phyloP scores from a whole-genome alignment of 345 rosid species.

The Aegle marmelos region DNA sequence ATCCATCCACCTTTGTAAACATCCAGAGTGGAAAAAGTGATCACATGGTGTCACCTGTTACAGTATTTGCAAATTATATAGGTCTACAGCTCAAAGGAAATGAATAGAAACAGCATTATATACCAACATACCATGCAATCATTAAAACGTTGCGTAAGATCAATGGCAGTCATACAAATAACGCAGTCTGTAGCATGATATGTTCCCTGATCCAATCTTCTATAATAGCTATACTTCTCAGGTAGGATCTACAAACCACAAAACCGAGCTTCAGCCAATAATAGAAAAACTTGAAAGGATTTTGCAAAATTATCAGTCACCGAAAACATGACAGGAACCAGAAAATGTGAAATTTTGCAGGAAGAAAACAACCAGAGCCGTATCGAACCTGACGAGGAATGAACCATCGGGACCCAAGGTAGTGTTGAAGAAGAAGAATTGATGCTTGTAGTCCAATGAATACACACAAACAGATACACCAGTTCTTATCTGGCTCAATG shows the following conservation, averaged over 20 bases:
- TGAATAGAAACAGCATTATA: background rate
- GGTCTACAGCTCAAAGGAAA: background rate
- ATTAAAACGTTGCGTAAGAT: conserved; percentile 52
- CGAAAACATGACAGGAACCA: background rate
- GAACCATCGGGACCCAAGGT: conserved; percentile 94
- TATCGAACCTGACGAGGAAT: conserved; percentile 84
- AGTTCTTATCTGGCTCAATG: conserved; percentile 69
- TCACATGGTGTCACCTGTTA: conserved; percentile 93
- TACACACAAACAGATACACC: conserved; percentile 70
- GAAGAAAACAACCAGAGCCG: conserved; percentile 13
- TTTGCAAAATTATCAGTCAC: background rate
- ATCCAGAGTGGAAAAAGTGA: conserved; percentile 90
- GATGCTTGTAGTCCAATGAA: conserved; percentile 81
- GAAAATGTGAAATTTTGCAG: background rate
- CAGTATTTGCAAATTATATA: conserved; percentile 9
- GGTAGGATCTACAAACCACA: conserved; percentile 70
- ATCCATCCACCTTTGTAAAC: conserved; percentile 99
- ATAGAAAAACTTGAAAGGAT: background rate
- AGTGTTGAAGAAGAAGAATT: conserved; percentile 88
- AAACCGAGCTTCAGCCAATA: background rate
- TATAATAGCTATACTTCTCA: conserved; percentile 86
- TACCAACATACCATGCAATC: conserved; percentile 75
- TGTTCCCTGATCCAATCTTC: conserved; percentile 55
- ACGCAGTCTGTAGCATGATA: conserved; percentile 73
- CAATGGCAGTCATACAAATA: conserved; percentile 91